Percentiles rank a stretch among this genome's conserved stretches.
Evolutionary conservation across 139 green algal genomes (phyloP).

Genomic region (Pycnococcus provasolii): DNA sequence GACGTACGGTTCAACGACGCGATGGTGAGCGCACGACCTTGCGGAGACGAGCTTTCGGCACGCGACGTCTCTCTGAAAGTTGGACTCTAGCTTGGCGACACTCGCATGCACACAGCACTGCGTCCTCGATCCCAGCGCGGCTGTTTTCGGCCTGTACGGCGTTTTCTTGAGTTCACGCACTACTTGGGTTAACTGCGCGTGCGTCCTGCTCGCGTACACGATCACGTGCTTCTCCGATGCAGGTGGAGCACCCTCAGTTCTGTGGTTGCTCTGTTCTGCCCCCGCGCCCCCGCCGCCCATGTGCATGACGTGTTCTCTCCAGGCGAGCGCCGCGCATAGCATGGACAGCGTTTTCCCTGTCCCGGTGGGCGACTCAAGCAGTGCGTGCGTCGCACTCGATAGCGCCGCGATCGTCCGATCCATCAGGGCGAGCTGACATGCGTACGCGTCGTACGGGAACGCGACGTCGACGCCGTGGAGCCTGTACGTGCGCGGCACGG

Average conservation of each 20-base stretch:
- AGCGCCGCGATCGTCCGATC: too few relatives aligned
- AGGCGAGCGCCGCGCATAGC: constrained; percentile 84
- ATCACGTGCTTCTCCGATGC: constrained; percentile 32
- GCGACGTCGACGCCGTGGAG: too few relatives aligned
- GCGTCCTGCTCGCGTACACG: constrained; percentile 84
- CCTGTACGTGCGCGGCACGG: too few relatives aligned
- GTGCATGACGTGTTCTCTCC: constrained; percentile 38
- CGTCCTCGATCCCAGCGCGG: constrained; percentile 67
- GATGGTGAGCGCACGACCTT: constrained; percentile 10
- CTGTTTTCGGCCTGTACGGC: constrained; percentile 58
- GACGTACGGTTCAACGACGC: constrained; percentile 3
- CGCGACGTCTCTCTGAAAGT: constrained; percentile 49
- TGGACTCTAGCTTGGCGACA: constrained; percentile 35
- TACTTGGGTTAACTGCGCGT: constrained; percentile 89
- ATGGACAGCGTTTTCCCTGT: constrained; percentile 96
- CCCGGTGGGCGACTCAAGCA: constrained; percentile 89
- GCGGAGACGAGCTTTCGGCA: constrained; percentile 50
- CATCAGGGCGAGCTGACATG: too few relatives aligned
- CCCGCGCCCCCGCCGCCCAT: too few relatives aligned
- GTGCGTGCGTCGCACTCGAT: constrained; percentile 25
- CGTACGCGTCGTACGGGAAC: too few relatives aligned
- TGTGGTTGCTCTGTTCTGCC: not conserved
- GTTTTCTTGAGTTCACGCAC: constrained; percentile 75
- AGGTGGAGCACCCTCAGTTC: constrained; percentile 23
- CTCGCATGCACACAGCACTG: constrained; percentile 67